phyloP scores from a whole-genome alignment of 2,329 filamentous ascomycete species.

The Colletotrichum simmondsii region DNA sequence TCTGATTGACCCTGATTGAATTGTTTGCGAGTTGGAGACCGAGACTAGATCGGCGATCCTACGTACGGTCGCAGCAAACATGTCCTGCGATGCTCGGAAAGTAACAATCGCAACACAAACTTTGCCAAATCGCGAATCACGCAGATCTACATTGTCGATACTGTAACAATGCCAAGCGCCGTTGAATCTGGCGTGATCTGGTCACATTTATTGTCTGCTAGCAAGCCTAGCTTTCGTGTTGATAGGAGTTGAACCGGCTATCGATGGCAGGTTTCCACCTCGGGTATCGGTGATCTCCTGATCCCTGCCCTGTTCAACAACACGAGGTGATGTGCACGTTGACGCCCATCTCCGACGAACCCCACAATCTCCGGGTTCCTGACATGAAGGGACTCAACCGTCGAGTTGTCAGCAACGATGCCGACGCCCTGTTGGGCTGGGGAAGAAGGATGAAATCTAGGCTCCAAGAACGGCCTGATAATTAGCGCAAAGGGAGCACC shows the following conservation, averaged over 20 bases:
- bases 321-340: neutral
- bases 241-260: neutral
- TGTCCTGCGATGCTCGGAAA: neutral
- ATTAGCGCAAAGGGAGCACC: slow-evolving; percentile 7
- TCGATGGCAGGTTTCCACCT: neutral
- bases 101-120: neutral
- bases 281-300: slow-evolving; percentile 9
- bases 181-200: neutral
- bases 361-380: neutral
- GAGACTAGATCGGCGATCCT: slow-evolving; percentile 7
- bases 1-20: neutral
- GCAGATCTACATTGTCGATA: neutral
- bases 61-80: neutral
- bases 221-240: neutral
- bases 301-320: slow-evolving; percentile 7
- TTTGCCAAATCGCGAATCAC: neutral
- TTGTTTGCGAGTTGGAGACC: neutral
- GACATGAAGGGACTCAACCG: neutral
- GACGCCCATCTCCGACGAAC: slow-evolving; percentile 1
- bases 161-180: neutral
- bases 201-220: neutral
- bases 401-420: neutral
- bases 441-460: neutral
- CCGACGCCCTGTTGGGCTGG: neutral
- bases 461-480: neutral